Evolutionary conservation across 208 protist genomes (phyloP).

Genomic region (Acanthamoeba royreba): DNA sequence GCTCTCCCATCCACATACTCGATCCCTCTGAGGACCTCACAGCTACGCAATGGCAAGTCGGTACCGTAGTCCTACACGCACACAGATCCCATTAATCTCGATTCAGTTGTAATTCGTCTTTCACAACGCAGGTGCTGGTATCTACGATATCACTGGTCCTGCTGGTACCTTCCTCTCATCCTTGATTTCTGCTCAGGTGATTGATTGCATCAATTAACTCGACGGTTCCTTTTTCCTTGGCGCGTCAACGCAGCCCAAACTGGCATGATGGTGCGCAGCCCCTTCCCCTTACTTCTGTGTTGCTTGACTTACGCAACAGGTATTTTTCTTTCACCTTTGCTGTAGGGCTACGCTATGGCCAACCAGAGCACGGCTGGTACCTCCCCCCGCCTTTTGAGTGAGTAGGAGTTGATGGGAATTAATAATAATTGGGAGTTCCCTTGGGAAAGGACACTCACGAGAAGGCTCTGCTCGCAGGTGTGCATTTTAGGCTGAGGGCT

Average conservation of each 20-base stretch:
- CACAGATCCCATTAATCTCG: too few species aligned
- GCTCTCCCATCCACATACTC: neutral
- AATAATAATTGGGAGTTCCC: neutral
- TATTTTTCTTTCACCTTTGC: neutral
- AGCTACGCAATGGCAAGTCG: neutral
- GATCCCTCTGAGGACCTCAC: neutral
- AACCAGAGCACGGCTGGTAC: slow-evolving; percentile 42
- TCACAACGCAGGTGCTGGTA: slow-evolving; percentile 49
- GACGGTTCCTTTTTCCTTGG: neutral
- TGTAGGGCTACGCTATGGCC: slow-evolving; percentile 61
- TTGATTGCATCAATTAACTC: neutral
- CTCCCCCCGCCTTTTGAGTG: neutral
- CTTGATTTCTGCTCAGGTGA: neutral
- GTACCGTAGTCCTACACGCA: too few species aligned
- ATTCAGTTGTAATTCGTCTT: neutral
- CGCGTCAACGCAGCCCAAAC: slow-evolving; percentile 16
- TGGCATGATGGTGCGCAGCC: neutral
- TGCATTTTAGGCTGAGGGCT: slow-evolving; percentile 63
- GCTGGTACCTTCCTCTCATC: neutral
- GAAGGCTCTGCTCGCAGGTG: neutral
- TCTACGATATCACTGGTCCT: slow-evolving; percentile 74
- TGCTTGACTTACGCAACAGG: neutral
- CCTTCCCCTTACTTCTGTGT: neutral
- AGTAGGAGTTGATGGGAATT: neutral
- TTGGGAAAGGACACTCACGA: neutral